Percentiles rank a stretch among this genome's conserved stretches.
Conservation (phyloP, 2,329 filamentous ascomycete genomes). For the Daldinia eschscholtzii region DNA sequence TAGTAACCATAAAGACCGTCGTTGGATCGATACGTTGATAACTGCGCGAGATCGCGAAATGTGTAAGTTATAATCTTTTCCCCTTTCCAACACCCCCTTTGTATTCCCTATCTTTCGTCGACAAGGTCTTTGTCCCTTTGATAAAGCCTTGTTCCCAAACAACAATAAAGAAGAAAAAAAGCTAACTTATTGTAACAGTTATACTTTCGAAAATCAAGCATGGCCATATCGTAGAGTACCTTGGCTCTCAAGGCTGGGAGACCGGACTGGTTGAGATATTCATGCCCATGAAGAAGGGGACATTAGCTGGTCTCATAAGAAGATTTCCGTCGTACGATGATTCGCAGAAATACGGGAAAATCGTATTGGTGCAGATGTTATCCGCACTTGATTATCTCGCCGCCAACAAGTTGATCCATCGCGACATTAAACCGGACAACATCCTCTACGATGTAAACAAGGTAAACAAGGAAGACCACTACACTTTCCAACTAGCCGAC, state of each 20-base stretch:
- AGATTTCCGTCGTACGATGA: background rate
- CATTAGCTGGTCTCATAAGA: background rate
- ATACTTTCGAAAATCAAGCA: background rate
- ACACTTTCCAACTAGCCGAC: constrained; percentile 23
- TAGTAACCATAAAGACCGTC: background rate
- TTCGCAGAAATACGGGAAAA: background rate
- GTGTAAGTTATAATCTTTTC: background rate
- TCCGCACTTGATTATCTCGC: constrained; percentile 34
- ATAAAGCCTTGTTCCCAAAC: background rate
- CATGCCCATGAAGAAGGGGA: constrained; percentile 21
- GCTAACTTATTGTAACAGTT: background rate
- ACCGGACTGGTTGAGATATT: constrained; percentile 15
- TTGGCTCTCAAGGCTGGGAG: constrained; percentile 18
- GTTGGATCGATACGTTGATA: background rate
- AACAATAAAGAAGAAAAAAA: background rate
- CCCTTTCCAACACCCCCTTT: background rate
- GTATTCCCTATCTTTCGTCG: background rate
- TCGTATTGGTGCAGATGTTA: constrained; percentile 23
- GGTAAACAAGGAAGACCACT: background rate
- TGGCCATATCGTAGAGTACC: constrained; percentile 8
- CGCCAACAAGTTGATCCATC: constrained; percentile 22
- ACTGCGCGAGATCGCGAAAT: background rate
- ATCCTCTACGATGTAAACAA: constrained; percentile 26
- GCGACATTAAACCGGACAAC: constrained; percentile 41
- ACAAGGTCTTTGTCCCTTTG: background rate